Base-by-base conservation (phyloP, 495 filamentous ascomycete species). In the Xylaria flabelliformis region DNA sequence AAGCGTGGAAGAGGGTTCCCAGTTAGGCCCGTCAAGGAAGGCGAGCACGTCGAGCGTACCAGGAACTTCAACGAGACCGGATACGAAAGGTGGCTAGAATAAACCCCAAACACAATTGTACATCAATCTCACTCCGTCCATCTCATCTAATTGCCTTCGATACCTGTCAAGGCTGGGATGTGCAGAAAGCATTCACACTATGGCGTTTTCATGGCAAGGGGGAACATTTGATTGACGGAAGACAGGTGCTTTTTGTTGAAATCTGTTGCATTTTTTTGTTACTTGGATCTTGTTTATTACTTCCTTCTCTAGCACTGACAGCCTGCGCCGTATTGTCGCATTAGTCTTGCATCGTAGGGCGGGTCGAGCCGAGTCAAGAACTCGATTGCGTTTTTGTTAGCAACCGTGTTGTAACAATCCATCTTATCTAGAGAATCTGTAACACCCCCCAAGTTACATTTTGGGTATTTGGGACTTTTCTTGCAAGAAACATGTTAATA, bases 1-100 rank as follows among this genome's bases (percentile, higher is more conserved):
- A 69, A 94, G 95, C 81, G 93, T 93, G 9, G 87, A 90, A 68
- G 90, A 92, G 73, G 88, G 73, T 24, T 77, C 58, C 58, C 53
- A 32, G 48, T 73, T 58, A 46, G 58, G 29, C 32, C 70, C 32
- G 29, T 80, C 80, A 42, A 74, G 85, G 59, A 84, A 87, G 71
- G 83, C 81, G 50, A 85, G 84, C 72, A 74, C 81, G 74, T 80
- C 80, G 51, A 86, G 84, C 56, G 73, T 79, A 15, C 77, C 78
- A 4, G 76, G 78, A 7, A 72, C 72, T 5, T 76, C 21, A 7
- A 78, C 80, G 62, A 76, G 80, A 70, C 78, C 79, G 2, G 80
- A 84, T 19, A 80, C 79, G 13, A 74, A 75, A 74, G 81, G 79
- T 65, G 64, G 55, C 55, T 74, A 55, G 13, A 4, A n/a, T 0